phyloP scores from a whole-genome alignment of 257 asterid species.

The Apocynum venetum region DNA sequence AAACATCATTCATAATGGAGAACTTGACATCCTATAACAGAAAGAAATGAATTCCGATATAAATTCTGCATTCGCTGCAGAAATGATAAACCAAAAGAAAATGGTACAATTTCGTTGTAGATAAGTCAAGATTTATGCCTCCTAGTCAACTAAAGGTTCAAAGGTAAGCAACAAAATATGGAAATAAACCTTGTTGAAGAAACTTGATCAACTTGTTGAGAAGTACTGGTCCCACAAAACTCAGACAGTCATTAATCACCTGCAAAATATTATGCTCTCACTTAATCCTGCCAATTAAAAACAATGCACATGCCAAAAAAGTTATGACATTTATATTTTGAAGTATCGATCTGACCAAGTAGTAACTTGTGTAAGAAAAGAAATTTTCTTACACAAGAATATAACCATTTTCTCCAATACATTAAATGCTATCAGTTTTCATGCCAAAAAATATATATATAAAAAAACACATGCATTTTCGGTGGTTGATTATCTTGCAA shows the following conservation, averaged over 20 bases:
- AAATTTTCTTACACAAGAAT: too few species aligned
- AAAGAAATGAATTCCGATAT: neutral
- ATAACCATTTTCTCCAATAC: neutral
- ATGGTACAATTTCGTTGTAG: neutral
- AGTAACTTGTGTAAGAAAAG: neutral
- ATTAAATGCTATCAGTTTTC: neutral
- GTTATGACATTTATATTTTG: neutral
- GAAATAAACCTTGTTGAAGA: conserved; percentile 79
- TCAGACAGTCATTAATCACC: conserved; percentile 89
- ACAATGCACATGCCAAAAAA: neutral
- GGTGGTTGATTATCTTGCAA: neutral
- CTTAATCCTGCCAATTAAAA: neutral
- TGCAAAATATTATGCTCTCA: conserved; percentile 30
- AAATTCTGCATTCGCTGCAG: neutral
- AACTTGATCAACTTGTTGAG: conserved; percentile 81
- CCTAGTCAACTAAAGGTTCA: conserved; percentile 6
- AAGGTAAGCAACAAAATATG: neutral
- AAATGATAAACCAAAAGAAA: neutral
- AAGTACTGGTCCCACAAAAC: conserved; percentile 90
- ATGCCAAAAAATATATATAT: neutral
- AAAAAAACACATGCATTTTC: too few species aligned
- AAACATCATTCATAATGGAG: neutral
- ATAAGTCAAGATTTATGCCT: neutral
- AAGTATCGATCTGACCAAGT: neutral
- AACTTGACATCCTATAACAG: neutral